These are phyloP conservation scores for Linum trigynum DNA, from an alignment of 345 rosid species.

Conservation along the genomic window DNA sequence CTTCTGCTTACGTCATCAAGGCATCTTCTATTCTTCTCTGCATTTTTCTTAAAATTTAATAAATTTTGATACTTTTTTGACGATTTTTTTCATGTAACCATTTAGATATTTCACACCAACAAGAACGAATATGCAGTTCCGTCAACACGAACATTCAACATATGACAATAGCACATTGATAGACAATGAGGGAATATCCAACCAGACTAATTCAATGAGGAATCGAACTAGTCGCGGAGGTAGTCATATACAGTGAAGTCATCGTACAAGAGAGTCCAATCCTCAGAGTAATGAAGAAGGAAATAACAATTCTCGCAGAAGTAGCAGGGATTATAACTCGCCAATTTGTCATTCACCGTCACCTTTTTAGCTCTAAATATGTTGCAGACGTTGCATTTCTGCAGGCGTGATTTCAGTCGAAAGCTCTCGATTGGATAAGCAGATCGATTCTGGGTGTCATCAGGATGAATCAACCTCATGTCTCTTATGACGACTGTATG, in stretches of 20 bases:
- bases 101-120: too few relatives aligned
- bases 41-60: too few relatives aligned
- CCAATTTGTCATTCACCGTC: conserved; percentile 62
- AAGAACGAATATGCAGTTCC: too few relatives aligned
- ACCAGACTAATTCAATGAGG: too few relatives aligned
- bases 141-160: too few relatives aligned
- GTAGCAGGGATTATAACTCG: conserved; percentile 58
- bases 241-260: conserved; percentile 54
- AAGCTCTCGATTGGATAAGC: conserved; percentile 58
- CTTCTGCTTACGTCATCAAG: too few relatives aligned
- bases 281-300: conserved; percentile 43
- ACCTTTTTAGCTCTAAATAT: conserved; percentile 51
- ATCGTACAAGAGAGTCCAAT: conserved; percentile 24
- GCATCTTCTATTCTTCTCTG: too few relatives aligned
- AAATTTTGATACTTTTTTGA: too few relatives aligned
- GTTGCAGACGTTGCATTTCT: conserved; percentile 63
- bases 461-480: conserved; percentile 74
- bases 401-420: conserved; percentile 33
- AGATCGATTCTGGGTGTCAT: conserved; percentile 48
- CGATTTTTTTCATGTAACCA: too few relatives aligned
- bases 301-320: conserved; percentile 65
- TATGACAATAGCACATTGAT: too few relatives aligned
- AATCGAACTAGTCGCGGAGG: not conserved
- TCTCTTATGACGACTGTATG: conserved; percentile 71
- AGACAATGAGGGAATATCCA: too few relatives aligned